These are phyloP conservation scores for Triangularia setosa DNA, from an alignment of 2,329 filamentous ascomycete genomes.

Conservation along the genomic window DNA sequence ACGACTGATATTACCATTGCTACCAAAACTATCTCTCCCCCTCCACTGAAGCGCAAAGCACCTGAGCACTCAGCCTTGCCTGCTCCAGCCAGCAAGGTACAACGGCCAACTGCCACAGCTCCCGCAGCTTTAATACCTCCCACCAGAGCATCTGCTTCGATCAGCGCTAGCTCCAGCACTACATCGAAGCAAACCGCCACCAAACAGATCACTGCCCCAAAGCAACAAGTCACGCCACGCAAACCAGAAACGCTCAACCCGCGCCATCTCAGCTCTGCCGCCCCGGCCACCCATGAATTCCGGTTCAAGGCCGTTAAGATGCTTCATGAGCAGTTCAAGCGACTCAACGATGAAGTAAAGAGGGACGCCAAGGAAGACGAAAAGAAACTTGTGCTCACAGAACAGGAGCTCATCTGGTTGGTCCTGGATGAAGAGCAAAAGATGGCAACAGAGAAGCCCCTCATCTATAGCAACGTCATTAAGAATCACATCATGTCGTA, in stretches of 20 bases:
- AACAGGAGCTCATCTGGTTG: conserved; percentile 64
- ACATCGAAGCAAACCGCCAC: not conserved
- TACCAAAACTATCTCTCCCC: conserved; percentile 21
- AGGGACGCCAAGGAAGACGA: conserved; percentile 49
- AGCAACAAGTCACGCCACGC: conserved; percentile 22
- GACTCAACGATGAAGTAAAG: conserved; percentile 61
- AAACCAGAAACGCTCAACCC: conserved; percentile 61
- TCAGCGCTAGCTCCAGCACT: not conserved
- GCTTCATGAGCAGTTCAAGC: conserved; percentile 61
- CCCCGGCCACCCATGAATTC: conserved; percentile 54
- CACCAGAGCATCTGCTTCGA: conserved; percentile 1
- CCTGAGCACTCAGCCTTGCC: conserved; percentile 11
- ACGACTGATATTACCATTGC: conserved; percentile 2
- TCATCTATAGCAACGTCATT: conserved; percentile 78
- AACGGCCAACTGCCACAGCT: not conserved
- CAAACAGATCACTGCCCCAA: conserved; percentile 12
- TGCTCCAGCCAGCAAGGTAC: not conserved
- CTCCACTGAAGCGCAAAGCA: conserved; percentile 26
- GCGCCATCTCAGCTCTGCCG: conserved; percentile 53
- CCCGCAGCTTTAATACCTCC: conserved; percentile 3
- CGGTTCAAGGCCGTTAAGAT: conserved; percentile 57
- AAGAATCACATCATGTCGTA: conserved; percentile 74
- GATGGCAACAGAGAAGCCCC: conserved; percentile 60
- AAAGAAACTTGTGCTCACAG: conserved; percentile 52
- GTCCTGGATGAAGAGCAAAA: conserved; percentile 77